phyloP scores from a whole-genome alignment of 2,329 filamentous ascomycete genomes.

The Hymenoscyphus scutula region DNA sequence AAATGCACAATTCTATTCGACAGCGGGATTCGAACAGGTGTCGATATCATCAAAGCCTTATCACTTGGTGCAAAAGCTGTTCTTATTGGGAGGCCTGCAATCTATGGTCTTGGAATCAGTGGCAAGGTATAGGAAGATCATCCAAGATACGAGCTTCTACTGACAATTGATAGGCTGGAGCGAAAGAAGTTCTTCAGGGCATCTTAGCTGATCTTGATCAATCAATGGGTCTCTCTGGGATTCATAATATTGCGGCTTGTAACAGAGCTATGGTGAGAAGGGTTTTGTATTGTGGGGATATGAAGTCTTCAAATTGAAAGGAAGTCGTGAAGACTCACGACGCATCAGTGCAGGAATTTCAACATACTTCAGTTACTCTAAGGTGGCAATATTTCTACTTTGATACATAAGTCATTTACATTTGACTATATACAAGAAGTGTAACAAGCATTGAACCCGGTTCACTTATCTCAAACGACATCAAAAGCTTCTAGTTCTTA shows the following conservation, averaged over 20 bases:
- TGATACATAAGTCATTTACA: too few relatives aligned
- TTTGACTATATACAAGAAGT: too few relatives aligned
- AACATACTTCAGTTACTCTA: too few relatives aligned
- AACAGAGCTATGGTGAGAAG: not conserved
- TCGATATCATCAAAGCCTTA: constrained; percentile 57
- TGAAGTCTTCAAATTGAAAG: constrained; percentile 28
- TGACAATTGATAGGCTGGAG: constrained; percentile 41
- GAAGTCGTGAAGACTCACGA: not conserved
- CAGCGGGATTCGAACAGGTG: constrained; percentile 53
- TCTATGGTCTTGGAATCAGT: constrained; percentile 56
- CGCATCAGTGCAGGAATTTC: too few relatives aligned
- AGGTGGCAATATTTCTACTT: too few relatives aligned
- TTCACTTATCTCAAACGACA: too few relatives aligned
- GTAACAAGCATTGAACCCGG: too few relatives aligned
- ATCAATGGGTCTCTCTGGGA: constrained; percentile 54
- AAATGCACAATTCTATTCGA: constrained; percentile 62
- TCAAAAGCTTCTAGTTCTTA: too few relatives aligned
- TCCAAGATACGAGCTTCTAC: not conserved
- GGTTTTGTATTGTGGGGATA: constrained; percentile 3
- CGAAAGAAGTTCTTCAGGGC: constrained; percentile 49
- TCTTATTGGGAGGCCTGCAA: constrained; percentile 54
- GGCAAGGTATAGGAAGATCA: constrained; percentile 40
- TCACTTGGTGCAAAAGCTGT: constrained; percentile 55
- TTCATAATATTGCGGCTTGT: constrained; percentile 26
- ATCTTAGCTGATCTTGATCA: constrained; percentile 54